Percentiles rank a stretch among this genome's conserved stretches.
Evolutionary conservation across 225 moss, liverwort and hornwort species (phyloP).

Genomic region (Pleurozium schreberi): DNA sequence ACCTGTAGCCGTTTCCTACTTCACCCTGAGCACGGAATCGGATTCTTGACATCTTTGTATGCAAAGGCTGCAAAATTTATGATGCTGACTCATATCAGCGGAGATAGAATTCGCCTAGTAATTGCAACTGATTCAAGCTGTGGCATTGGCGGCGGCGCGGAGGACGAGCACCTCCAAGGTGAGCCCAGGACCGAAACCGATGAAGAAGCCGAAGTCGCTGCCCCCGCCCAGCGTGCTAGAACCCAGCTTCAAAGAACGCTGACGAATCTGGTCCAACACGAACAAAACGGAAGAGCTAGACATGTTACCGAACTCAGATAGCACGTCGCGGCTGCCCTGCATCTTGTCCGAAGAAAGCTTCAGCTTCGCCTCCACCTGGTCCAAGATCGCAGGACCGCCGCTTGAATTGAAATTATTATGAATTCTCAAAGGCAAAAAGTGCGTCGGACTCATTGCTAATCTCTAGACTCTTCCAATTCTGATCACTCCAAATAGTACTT

Average conservation of each 20-base stretch:
- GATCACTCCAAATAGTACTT: no score
- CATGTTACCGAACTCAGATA: not conserved
- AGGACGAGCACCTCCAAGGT: conserved; percentile 17
- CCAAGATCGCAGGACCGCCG: not conserved
- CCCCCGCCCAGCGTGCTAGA: not conserved
- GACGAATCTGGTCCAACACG: not conserved
- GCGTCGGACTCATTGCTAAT: no score
- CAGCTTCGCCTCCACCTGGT: conserved; percentile 42
- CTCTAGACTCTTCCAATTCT: no score
- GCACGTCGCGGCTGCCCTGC: not conserved
- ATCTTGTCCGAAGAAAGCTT: not conserved
- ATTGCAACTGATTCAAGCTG: not conserved
- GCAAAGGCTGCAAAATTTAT: not conserved
- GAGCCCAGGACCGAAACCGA: no score
- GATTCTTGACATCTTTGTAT: not conserved
- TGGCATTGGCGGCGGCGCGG: not conserved
- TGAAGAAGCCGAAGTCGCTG: not conserved
- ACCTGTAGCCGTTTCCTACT: no score
- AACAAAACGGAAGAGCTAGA: not conserved
- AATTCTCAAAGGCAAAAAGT: no score
- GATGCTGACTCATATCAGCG: not conserved
- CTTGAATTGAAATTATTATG: no score
- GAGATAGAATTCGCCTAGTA: no score
- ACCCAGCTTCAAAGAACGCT: not conserved
- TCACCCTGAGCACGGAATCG: not conserved